Conservation (phyloP, 768 basidiomycete species). For the Fomitopsis pulvina region DNA sequence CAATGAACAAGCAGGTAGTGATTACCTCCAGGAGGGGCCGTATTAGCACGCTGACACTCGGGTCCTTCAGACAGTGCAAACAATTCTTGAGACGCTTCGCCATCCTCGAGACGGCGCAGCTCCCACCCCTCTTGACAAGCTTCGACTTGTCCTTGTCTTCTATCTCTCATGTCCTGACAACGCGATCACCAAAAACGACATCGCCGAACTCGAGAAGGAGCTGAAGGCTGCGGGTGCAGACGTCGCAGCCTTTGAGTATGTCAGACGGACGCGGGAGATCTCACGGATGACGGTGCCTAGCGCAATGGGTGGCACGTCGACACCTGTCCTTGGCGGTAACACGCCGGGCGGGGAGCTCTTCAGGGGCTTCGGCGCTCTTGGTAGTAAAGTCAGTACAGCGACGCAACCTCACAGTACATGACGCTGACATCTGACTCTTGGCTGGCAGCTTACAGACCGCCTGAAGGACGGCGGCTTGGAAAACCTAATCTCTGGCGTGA, state of each 20-base stretch:
- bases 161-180: slow-evolving; percentile 85
- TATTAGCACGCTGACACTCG: not conserved
- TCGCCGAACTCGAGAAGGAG: slow-evolving; percentile 82
- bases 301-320: slow-evolving; percentile 51
- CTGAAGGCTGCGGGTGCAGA: slow-evolving; percentile 80
- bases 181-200: slow-evolving; percentile 79
- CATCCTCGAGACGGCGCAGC: slow-evolving; percentile 56
- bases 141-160: slow-evolving; percentile 92
- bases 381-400: slow-evolving; percentile 57
- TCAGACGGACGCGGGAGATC: slow-evolving; percentile 86
- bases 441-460: slow-evolving; percentile 77
- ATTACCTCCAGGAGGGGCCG: not conserved
- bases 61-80: slow-evolving; percentile 53
- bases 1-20: slow-evolving; percentile 72
- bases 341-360: slow-evolving; percentile 83
- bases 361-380: slow-evolving; percentile 88
- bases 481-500: slow-evolving; percentile 94
- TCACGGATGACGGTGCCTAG: slow-evolving; percentile 82
- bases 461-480: slow-evolving; percentile 95
- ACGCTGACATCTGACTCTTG: not conserved
- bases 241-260: slow-evolving; percentile 82
- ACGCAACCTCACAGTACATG: not conserved
- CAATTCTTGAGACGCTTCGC: slow-evolving; percentile 85
- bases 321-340: slow-evolving; percentile 57
- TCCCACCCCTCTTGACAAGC: slow-evolving; percentile 76